Evolutionary conservation across 257 asterid genomes (phyloP).

Genomic region (Fraxinus excelsior): DNA sequence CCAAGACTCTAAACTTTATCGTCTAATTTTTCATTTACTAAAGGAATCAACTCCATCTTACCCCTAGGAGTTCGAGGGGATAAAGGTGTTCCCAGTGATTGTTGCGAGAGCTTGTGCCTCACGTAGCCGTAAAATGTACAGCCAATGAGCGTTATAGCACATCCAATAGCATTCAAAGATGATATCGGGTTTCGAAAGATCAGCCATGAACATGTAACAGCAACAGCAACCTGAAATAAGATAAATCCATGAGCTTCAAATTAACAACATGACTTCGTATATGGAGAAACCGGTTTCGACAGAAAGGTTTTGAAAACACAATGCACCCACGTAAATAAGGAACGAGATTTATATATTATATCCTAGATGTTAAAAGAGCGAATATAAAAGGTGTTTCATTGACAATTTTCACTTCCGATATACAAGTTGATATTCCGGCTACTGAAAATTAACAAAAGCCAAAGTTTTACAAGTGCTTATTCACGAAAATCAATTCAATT

Average conservation of each 20-base stretch:
- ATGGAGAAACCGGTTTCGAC: neutral
- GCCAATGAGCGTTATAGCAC: constrained; percentile 73
- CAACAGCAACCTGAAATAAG: constrained; percentile 80
- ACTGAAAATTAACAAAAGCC: neutral
- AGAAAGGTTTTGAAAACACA: neutral
- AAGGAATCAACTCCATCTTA: constrained; percentile 69
- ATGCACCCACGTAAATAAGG: neutral
- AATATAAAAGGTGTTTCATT: too few relatives aligned
- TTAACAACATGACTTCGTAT: neutral
- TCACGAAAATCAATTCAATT: neutral
- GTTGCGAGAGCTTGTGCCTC: constrained; percentile 67
- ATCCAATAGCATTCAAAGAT: constrained; percentile 75
- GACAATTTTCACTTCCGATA: neutral
- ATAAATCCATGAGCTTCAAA: neutral
- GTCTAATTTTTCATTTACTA: constrained; percentile 64
- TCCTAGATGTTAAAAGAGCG: too few relatives aligned
- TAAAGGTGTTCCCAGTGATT: constrained; percentile 59
- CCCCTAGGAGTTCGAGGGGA: constrained; percentile 47
- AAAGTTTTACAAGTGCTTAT: neutral
- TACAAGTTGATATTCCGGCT: neutral
- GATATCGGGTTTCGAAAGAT: constrained; percentile 92
- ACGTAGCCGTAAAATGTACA: constrained; percentile 92
- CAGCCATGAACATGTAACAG: constrained; percentile 90
- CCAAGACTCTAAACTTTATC: constrained; percentile 52
- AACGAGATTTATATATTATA: neutral